Evolutionary conservation across 768 basidiomycete genomes (phyloP), one percentile per base, ranked within the genome.

Genomic region (Suillus discolor): DNA sequence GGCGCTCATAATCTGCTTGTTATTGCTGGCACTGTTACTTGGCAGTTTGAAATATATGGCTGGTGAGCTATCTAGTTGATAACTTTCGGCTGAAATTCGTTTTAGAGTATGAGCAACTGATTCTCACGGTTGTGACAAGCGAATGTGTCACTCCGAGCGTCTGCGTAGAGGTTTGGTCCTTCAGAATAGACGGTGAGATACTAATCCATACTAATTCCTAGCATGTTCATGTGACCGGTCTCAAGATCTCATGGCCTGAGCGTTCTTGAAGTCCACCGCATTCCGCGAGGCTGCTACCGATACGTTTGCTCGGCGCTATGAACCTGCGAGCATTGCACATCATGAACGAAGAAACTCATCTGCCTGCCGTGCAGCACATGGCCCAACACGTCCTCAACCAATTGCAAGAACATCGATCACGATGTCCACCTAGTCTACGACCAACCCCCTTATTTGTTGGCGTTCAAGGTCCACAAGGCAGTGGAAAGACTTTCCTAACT

Each of bases 391-490:
- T 86, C 51, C 70, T 74, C 25, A n/a, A 47, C 3, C 79, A 83
- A 36, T 71, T 84, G n/a, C 25, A 65, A 42, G 20, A 41, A 2
- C 78, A 81, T 70, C 77, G 76, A 25, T 42, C 70, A 41, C 74
- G 66, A 60, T 62, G 64, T 63, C 31, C 62, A 23, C 9, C 65
- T n/a, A 53, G 31, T n/a, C 34, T 49, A 11, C 59, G 16, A 7
- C 62, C 15, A 13, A 74, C 75, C 28, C 95, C 96, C 4, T 80
- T 97, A 18, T 91, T 97, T 67, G 87, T 96, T 15, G 95, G 89
- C 3, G 73, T 97, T 18, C 96, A 97, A 78, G 96, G 96, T 1
- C 95, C 96, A 0, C 96, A 98, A 77, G 96, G 96, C 13, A 92
- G 91, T 62, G 96, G 96, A 41, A 99, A 99, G 80, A 91, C 95